Percentiles rank a stretch among this genome's conserved stretches.
Conservation (phyloP, 345 rosid species). For the Mallotus nudiflorus region DNA sequence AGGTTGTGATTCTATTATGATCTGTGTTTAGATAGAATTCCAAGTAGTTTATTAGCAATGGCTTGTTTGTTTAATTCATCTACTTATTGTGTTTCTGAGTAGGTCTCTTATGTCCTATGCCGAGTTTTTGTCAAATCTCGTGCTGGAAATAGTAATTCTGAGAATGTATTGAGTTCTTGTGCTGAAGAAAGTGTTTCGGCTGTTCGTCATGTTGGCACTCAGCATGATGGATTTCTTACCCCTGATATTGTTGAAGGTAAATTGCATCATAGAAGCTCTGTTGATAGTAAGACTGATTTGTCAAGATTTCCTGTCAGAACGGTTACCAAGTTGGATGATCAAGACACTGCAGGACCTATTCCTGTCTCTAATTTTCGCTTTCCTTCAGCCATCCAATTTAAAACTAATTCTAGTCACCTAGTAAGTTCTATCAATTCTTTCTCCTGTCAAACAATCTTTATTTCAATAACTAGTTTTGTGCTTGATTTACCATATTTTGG, state of each 20-base stretch:
- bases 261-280: neutral
- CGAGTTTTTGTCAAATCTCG: slow-evolving; percentile 44
- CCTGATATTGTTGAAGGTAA: slow-evolving; percentile 28
- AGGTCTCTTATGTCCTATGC: slow-evolving; percentile 54
- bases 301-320: slow-evolving; percentile 11
- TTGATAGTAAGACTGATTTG: slow-evolving; percentile 16
- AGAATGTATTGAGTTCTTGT: slow-evolving; percentile 35
- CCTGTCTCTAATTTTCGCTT: slow-evolving; percentile 25
- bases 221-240: slow-evolving; percentile 35
- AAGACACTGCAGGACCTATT: slow-evolving; percentile 11
- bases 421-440: slow-evolving; percentile 24
- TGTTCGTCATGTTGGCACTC: slow-evolving; percentile 35
- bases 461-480: neutral
- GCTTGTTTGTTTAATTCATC: neutral
- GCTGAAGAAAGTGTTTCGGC: slow-evolving; percentile 47
- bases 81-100: neutral
- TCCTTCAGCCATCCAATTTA: slow-evolving; percentile 22
- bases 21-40: neutral
- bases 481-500: neutral
- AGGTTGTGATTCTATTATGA: neutral
- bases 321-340: slow-evolving; percentile 22
- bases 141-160: slow-evolving; percentile 34
- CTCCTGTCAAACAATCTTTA: neutral
- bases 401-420: slow-evolving; percentile 22
- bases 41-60: too few relatives aligned